Conservation (phyloP, 2,329 filamentous ascomycete species). For the Claviceps sp. region DNA sequence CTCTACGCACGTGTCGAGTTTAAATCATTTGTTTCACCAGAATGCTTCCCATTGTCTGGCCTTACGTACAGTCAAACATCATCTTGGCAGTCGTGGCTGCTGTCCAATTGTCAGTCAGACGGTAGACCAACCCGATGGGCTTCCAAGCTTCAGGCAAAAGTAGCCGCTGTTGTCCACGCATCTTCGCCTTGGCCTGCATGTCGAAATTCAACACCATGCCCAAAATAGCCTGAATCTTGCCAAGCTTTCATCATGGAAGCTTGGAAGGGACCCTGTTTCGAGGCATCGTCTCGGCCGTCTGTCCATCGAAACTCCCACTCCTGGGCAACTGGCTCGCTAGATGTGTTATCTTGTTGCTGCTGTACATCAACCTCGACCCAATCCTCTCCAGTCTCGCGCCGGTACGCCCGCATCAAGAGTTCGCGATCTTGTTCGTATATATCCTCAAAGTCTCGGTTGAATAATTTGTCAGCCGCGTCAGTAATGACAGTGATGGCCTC, state of each 20-base stretch:
- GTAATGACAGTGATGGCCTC: slow-evolving; percentile 71
- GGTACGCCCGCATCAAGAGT: slow-evolving; percentile 67
- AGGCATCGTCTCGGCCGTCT: slow-evolving; percentile 68
- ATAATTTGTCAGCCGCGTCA: slow-evolving; percentile 74
- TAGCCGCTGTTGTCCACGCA: slow-evolving; percentile 36
- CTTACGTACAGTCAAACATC: not conserved
- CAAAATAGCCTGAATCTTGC: slow-evolving; percentile 87
- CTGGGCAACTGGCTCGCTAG: slow-evolving; percentile 9
- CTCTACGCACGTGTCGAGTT: not conserved
- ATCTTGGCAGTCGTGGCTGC: not conserved
- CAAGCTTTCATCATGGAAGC: slow-evolving; percentile 76
- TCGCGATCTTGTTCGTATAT: slow-evolving; percentile 87
- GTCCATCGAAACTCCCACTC: slow-evolving; percentile 88
- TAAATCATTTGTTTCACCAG: not conserved
- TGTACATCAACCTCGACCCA: slow-evolving; percentile 47
- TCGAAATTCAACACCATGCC: slow-evolving; percentile 72
- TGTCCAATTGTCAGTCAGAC: not conserved
- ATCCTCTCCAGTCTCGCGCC: slow-evolving; percentile 71
- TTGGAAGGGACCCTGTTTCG: slow-evolving; percentile 79
- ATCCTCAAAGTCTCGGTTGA: slow-evolving; percentile 73
- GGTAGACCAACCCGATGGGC: not conserved
- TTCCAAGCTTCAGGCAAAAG: slow-evolving; percentile 30
- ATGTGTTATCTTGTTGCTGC: slow-evolving; percentile 9
- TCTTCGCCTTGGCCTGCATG: slow-evolving; percentile 37
- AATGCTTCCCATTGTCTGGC: not conserved